Evolutionary conservation across 371 early-diverging fungal species (phyloP).

Genomic region (Funneliformis caledonium): DNA sequence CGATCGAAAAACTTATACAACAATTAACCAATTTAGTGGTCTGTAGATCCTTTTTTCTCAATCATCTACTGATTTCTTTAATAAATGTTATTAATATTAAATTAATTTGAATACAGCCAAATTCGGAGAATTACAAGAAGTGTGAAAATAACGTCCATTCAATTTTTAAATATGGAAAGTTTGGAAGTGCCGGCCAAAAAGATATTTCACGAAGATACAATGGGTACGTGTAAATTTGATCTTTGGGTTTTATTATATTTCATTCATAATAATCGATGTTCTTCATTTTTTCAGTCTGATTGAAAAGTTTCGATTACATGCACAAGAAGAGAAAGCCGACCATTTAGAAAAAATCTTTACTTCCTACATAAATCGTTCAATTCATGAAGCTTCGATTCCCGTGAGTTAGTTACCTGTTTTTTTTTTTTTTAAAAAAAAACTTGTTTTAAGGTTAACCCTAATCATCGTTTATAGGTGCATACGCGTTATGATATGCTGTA

Average conservation of each 20-base stretch:
- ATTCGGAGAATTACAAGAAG: slow-evolving; percentile 3
- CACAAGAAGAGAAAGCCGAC: slow-evolving; percentile 12
- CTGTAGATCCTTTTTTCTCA: not conserved
- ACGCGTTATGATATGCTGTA: slow-evolving; percentile 13
- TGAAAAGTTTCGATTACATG: slow-evolving; percentile 23
- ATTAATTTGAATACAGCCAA: not conserved
- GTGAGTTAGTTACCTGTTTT: not conserved
- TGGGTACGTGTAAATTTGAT: slow-evolving; percentile 14
- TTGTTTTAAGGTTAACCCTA: not conserved
- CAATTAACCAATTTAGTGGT: slow-evolving; percentile 1
- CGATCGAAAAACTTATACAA: slow-evolving; percentile 15
- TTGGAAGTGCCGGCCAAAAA: slow-evolving; percentile 26
- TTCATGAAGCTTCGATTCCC: not conserved
- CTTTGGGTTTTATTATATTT: not conserved
- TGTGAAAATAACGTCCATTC: not conserved
- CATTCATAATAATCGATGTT: not conserved
- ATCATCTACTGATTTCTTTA: not conserved
- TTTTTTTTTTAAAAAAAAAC: not conserved
- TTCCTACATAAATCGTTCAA: not conserved
- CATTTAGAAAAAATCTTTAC: slow-evolving; percentile 4
- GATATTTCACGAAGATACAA: slow-evolving; percentile 5
- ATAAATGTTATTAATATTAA: not conserved
- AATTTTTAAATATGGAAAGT: slow-evolving; percentile 10
- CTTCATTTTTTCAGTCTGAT: not conserved
- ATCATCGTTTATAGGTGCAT: not conserved